These are phyloP conservation scores for Penicillium turbatum DNA, from an alignment of 495 filamentous ascomycete genomes.

Conservation along the genomic window DNA sequence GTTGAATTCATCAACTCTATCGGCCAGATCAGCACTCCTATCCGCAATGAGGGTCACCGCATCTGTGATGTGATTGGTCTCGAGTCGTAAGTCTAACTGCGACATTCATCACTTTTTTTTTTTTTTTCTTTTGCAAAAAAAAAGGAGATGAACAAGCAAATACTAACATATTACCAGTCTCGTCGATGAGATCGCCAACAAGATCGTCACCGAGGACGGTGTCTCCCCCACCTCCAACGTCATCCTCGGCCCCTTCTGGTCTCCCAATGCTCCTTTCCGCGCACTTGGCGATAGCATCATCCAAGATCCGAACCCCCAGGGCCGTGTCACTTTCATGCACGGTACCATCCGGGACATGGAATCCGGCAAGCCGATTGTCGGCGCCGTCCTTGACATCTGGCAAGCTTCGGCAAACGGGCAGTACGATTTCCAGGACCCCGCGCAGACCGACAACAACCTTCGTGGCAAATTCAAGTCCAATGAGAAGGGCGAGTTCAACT, in stretches of 20 bases:
- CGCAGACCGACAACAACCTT: constrained; percentile 75
- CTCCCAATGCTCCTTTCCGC: constrained; percentile 75
- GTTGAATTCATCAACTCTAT: constrained; percentile 58
- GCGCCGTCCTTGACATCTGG: constrained; percentile 80
- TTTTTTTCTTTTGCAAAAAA: not conserved
- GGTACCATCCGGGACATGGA: constrained; percentile 67
- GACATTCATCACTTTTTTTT: no score
- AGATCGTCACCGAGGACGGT: constrained; percentile 65
- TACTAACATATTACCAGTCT: constrained; percentile 45
- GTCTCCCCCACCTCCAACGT: constrained; percentile 72
- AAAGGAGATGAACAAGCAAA: not conserved
- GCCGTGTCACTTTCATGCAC: constrained; percentile 69
- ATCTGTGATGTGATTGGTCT: constrained; percentile 76
- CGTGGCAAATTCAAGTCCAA: constrained; percentile 78
- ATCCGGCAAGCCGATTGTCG: constrained; percentile 64
- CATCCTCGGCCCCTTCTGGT: constrained; percentile 87
- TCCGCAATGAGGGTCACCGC: constrained; percentile 73
- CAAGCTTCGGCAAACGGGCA: constrained; percentile 78
- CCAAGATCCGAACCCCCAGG: constrained; percentile 59
- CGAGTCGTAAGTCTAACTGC: constrained; percentile 57
- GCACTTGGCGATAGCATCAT: constrained; percentile 66
- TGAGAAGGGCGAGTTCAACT: constrained; percentile 68
- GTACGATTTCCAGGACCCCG: constrained; percentile 86
- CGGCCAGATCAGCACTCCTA: constrained; percentile 52
- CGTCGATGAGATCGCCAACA: constrained; percentile 82